These are phyloP conservation scores for Atalantia buxifolia DNA, from an alignment of 345 rosid genomes.

Conservation along the genomic window DNA sequence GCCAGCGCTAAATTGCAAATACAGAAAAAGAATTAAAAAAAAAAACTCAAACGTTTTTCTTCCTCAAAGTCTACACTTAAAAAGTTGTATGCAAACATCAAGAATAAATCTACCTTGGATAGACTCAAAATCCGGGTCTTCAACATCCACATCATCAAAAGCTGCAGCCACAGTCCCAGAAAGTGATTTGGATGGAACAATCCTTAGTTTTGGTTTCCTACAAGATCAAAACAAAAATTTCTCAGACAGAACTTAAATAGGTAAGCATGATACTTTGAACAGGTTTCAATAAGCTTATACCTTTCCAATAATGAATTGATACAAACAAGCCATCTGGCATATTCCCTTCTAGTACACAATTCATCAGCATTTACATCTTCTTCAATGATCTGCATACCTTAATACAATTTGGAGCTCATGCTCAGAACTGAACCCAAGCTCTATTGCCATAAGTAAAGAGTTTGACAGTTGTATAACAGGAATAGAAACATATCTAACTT, in stretches of 20 bases:
- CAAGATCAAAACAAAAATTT: slow-evolving; percentile 8
- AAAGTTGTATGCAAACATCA: slow-evolving; percentile 2
- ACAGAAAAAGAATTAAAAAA: neutral
- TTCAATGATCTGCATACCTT: slow-evolving; percentile 71
- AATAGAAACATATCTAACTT: neutral
- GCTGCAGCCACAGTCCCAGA: slow-evolving; percentile 61
- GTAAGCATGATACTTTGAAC: neutral
- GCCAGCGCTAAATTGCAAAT: slow-evolving; percentile 56
- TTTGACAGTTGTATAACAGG: neutral
- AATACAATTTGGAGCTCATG: slow-evolving; percentile 34
- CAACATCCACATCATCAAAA: slow-evolving; percentile 61
- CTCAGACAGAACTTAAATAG: slow-evolving; percentile 18
- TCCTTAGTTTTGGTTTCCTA: slow-evolving; percentile 70
- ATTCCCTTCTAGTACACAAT: slow-evolving; percentile 84
- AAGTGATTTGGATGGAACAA: slow-evolving; percentile 55
- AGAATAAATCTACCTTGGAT: slow-evolving; percentile 54
- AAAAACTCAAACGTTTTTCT: neutral
- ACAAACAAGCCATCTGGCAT: slow-evolving; percentile 78
- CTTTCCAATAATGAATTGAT: slow-evolving; percentile 66
- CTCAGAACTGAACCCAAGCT: slow-evolving; percentile 41
- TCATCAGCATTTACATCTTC: slow-evolving; percentile 54
- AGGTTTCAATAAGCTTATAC: slow-evolving; percentile 29
- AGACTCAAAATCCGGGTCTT: slow-evolving; percentile 58
- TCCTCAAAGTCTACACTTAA: neutral
- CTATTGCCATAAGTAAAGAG: slow-evolving; percentile 4